Evolutionary conservation across 192 early-diverging fungal species (phyloP).

Genomic region (Dissophora ornata): DNA sequence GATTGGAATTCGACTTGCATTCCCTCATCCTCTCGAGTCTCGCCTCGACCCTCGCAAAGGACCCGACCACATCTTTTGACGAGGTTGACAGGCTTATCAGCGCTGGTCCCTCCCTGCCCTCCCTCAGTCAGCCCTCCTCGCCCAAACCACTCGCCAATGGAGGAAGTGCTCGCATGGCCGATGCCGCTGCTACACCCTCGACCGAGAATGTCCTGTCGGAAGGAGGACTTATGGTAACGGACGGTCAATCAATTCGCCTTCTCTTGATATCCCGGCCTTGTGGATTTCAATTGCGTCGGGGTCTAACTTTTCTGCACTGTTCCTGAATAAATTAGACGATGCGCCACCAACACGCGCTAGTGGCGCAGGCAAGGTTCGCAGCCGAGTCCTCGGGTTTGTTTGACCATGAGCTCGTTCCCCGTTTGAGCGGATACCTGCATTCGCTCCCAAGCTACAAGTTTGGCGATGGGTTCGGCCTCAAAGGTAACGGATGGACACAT

Average conservation of each 20-base stretch:
- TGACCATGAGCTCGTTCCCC: slow-evolving; percentile 45
- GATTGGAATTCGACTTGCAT: slow-evolving; percentile 66
- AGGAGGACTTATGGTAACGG: slow-evolving; percentile 37
- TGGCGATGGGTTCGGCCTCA: slow-evolving; percentile 32
- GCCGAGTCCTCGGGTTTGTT: slow-evolving; percentile 50
- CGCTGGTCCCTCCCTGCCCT: slow-evolving; percentile 54
- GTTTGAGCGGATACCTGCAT: slow-evolving; percentile 35
- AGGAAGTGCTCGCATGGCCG: neutral
- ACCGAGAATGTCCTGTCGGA: slow-evolving; percentile 17
- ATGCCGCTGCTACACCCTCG: slow-evolving; percentile 11
- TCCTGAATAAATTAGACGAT: slow-evolving; percentile 35
- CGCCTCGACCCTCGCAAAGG: slow-evolving; percentile 60
- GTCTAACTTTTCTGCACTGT: neutral
- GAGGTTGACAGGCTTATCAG: slow-evolving; percentile 57
- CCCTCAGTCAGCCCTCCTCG: slow-evolving; percentile 25
- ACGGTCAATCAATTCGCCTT: too few relatives aligned
- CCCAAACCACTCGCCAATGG: slow-evolving; percentile 18
- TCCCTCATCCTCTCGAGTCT: slow-evolving; percentile 61
- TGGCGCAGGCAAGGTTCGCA: slow-evolving; percentile 47
- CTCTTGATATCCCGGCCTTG: too few relatives aligned
- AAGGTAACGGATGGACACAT: too few relatives aligned
- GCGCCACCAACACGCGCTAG: slow-evolving; percentile 48
- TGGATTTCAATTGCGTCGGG: too few relatives aligned
- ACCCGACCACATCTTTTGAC: slow-evolving; percentile 53
- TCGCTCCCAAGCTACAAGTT: slow-evolving; percentile 33